A percentile compares a stretch with the other conserved stretches of the same genome.
Evolutionary conservation across 108 stramenopile species (phyloP).

Genomic region (Stephanodiscus triporus): DNA sequence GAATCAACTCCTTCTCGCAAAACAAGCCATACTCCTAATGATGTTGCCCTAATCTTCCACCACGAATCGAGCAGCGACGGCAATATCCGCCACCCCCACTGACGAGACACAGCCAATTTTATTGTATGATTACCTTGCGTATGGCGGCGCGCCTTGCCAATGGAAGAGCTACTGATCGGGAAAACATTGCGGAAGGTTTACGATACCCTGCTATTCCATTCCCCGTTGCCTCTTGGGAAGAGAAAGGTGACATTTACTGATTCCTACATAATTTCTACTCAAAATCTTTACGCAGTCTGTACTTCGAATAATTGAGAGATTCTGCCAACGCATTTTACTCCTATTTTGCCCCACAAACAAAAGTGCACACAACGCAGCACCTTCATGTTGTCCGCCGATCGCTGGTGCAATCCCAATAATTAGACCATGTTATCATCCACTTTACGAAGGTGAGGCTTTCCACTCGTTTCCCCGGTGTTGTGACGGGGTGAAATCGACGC

Average conservation of each 20-base stretch:
- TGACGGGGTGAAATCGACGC: background rate
- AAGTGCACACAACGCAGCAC: too few relatives aligned
- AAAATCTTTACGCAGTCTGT: too few relatives aligned
- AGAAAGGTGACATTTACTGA: too few relatives aligned
- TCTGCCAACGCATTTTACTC: too few relatives aligned
- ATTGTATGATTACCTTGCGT: constrained; percentile 27
- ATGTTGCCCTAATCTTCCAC: background rate
- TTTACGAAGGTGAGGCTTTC: constrained; percentile 13
- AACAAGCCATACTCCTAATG: background rate
- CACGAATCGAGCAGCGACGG: background rate
- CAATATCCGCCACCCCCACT: background rate
- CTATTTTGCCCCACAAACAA: too few relatives aligned
- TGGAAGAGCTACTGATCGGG: constrained; percentile 44
- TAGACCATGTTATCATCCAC: constrained; percentile 5
- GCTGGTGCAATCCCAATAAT: too few relatives aligned
- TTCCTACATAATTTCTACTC: too few relatives aligned
- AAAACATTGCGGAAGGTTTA: constrained; percentile 32
- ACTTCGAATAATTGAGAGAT: too few relatives aligned
- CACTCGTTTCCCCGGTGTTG: background rate
- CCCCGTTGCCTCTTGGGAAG: too few relatives aligned
- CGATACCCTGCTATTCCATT: too few relatives aligned
- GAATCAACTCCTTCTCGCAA: background rate
- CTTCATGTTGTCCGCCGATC: too few relatives aligned
- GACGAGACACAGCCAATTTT: background rate
- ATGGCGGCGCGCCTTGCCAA: constrained; percentile 35